Base-by-base conservation (phyloP, 768 basidiomycete species). In the Termitomyces sp. region DNA sequence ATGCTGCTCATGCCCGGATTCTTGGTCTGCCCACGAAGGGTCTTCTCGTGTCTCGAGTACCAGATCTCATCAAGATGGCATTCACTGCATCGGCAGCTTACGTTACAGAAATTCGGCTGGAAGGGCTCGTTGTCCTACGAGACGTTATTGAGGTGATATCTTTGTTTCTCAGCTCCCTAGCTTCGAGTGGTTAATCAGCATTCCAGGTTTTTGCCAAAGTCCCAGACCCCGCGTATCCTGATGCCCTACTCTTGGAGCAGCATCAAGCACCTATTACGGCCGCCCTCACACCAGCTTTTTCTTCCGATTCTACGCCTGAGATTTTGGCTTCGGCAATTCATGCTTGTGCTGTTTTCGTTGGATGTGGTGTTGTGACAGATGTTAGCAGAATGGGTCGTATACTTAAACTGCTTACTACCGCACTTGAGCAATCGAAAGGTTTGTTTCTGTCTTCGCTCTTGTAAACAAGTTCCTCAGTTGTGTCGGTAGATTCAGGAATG, bases 241-340 rank as follows among this genome's bases (percentile, higher is more conserved):
- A 92, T 56, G 84, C 90, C 0, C 76, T 95, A 5, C 75, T 99
- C 2, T 81, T 99, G 12, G 96, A 99, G 66, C 97, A 99, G 68
- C 90, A 97, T 68, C 97, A 99, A 71, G 96, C 97, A 0, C 96
- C 97, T 0, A 96, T 99, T 57, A 97, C 96, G 2, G 93, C 97
- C 19, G 97, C 97, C 0, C 78, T 98, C 17, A 98, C 96, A 0
- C 96, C 97, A 0, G 94, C 95, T 0, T 98, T 99, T 65, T 93
- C 93, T 1, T 80, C 92, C 0, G 97, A 98, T 66, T 92, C 94
- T 0, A 93, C 93, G 0, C 96, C 96, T 0, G 96, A 99, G 66
- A 95, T 98, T 32, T 66, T 98, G 40, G 91, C 95, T 0, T 87
- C 90, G 24, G 96, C 94, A 1, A 85, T 98, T 17, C 84, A 93